phyloP scores from a whole-genome alignment of 2,329 filamentous ascomycete species.

The Pochonia chlamydosporia region DNA sequence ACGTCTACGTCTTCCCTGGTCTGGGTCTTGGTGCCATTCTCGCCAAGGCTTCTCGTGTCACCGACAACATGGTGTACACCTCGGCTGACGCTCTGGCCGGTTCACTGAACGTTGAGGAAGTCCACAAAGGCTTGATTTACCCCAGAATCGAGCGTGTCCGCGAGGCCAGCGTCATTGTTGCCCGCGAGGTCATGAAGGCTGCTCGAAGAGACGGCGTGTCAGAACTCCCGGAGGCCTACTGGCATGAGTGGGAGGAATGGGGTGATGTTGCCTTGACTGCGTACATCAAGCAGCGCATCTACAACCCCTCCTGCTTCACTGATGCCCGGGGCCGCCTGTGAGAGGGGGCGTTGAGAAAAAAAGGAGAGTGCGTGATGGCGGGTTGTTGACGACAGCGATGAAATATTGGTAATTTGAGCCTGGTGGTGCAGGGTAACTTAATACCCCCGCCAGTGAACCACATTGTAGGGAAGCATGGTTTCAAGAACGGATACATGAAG shows the following conservation, averaged over 20 bases:
- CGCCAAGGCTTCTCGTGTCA: conserved; percentile 78
- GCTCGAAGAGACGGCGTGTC: conserved; percentile 79
- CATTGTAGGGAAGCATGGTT: neutral
- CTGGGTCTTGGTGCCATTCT: conserved; percentile 91
- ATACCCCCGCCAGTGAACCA: neutral
- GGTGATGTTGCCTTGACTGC: conserved; percentile 55
- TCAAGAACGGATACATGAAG: neutral
- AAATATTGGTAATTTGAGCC: neutral
- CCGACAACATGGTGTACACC: conserved; percentile 95
- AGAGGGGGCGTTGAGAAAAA: neutral
- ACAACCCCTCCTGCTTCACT: conserved; percentile 47
- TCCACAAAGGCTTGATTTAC: conserved; percentile 81
- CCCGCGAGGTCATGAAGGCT: conserved; percentile 87
- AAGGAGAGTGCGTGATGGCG: neutral
- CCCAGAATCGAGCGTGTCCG: conserved; percentile 86
- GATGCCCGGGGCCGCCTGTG: conserved; percentile 29
- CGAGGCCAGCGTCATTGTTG: conserved; percentile 80
- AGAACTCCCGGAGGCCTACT: conserved; percentile 59
- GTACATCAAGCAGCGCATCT: conserved; percentile 55
- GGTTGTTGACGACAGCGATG: neutral
- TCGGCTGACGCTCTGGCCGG: conserved; percentile 77
- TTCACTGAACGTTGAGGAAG: conserved; percentile 74
- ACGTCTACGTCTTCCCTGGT: conserved; percentile 92
- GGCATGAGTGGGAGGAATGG: conserved; percentile 69
- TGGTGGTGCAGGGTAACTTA: neutral